Conservation (phyloP, 176 grass and related monocot genomes). For the Otatea glauca region DNA sequence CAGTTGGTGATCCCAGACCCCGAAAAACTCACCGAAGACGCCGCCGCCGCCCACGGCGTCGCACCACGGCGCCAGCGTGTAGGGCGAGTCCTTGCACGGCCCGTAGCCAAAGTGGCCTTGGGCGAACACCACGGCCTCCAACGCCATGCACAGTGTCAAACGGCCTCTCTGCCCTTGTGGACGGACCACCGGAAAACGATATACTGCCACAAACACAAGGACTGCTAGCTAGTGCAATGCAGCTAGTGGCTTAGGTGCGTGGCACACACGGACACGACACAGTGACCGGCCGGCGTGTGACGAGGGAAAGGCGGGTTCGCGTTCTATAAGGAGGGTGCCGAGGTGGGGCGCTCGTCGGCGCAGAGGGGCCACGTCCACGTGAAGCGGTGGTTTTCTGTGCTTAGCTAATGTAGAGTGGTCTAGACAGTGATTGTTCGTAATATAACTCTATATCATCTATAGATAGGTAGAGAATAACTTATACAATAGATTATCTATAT, state of each 20-base stretch:
- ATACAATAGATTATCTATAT: too few relatives aligned
- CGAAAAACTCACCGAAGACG: conserved; percentile 33
- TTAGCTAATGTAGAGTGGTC: background rate
- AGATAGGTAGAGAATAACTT: too few relatives aligned
- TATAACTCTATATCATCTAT: too few relatives aligned
- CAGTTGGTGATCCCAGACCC: conserved; percentile 42
- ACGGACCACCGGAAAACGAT: background rate
- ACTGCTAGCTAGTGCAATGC: background rate
- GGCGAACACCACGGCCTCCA: conserved; percentile 82
- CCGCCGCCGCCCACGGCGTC: background rate
- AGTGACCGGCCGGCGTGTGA: conserved; percentile 7
- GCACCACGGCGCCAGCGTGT: conserved; percentile 52
- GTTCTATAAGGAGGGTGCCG: conserved; percentile 48
- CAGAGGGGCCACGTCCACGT: conserved; percentile 32
- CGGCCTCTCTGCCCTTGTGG: background rate
- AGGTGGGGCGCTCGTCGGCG: conserved; percentile 23
- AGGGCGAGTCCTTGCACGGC: conserved; percentile 37
- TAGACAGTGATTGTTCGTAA: too few relatives aligned
- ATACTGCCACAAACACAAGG: background rate
- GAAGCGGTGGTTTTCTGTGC: background rate
- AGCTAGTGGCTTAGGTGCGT: background rate
- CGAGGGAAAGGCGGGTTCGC: background rate
- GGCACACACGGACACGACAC: conserved; percentile 1
- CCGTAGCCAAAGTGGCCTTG: conserved; percentile 65
- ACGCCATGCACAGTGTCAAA: conserved; percentile 58